Percentiles rank a stretch among this genome's conserved stretches.
phyloP scores from a whole-genome alignment of 2,329 filamentous ascomycete genomes.

The Paecilomyces niveus region DNA sequence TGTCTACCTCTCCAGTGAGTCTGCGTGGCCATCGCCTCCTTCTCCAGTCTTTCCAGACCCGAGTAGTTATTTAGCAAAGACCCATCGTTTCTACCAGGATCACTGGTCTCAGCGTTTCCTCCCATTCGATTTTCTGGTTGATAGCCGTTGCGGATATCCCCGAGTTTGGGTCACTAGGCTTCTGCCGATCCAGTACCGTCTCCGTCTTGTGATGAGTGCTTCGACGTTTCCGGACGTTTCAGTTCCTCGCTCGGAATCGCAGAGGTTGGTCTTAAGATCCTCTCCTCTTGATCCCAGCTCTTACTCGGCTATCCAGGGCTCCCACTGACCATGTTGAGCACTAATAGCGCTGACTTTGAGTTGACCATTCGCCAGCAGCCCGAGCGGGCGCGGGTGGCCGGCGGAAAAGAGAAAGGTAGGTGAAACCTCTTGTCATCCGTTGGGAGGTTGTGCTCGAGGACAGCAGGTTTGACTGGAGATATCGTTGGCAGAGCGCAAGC shows the following conservation, averaged over 20 bases:
- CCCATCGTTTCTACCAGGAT: constrained; percentile 15
- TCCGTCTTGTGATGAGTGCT: constrained; percentile 33
- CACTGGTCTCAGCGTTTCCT: constrained; percentile 9
- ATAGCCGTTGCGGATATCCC: constrained; percentile 15
- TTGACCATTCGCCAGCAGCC: constrained; percentile 61
- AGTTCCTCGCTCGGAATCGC: constrained; percentile 33
- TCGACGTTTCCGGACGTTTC: constrained; percentile 34
- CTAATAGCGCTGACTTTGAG: constrained; percentile 48
- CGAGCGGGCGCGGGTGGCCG: constrained; percentile 58
- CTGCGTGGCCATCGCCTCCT: constrained; percentile 10
- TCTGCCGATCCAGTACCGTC: constrained; percentile 8
- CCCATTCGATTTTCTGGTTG: constrained; percentile 3
- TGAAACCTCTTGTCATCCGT: constrained; percentile 2
- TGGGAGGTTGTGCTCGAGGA: not conserved
- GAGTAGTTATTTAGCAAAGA: constrained; percentile 13
- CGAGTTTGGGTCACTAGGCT: constrained; percentile 14
- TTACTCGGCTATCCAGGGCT: constrained; percentile 21
- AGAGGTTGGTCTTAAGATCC: constrained; percentile 26
- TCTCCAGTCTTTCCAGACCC: constrained; percentile 9
- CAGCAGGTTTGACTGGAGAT: not conserved
- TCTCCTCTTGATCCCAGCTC: constrained; percentile 12
- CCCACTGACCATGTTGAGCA: constrained; percentile 33
- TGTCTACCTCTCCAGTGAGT: constrained; percentile 12
- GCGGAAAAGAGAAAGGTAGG: constrained; percentile 68
- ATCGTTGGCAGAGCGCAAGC: constrained; percentile 61